A percentile compares a stretch with the other conserved stretches of the same genome.
These are phyloP conservation scores for Aspergillus tanneri DNA, from an alignment of 2,329 filamentous ascomycete genomes.

Conservation along the genomic window DNA sequence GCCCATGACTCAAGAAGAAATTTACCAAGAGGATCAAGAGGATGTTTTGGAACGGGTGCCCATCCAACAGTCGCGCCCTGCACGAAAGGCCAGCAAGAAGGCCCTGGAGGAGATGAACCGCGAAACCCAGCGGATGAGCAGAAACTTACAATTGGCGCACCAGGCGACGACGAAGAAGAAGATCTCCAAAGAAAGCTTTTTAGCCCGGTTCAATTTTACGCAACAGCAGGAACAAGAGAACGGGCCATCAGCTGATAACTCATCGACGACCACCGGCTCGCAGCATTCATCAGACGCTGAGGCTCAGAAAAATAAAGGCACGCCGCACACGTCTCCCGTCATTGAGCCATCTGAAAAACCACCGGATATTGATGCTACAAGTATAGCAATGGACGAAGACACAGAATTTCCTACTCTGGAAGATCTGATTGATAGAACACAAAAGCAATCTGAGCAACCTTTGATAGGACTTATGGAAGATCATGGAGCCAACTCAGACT, in stretches of 20 bases:
- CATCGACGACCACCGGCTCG: slow-evolving; percentile 53
- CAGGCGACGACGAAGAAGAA: slow-evolving; percentile 90
- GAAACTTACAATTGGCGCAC: slow-evolving; percentile 88
- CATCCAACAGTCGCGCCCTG: slow-evolving; percentile 66
- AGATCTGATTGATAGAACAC: slow-evolving; percentile 32
- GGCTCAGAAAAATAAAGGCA: slow-evolving; percentile 51
- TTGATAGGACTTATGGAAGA: slow-evolving; percentile 9
- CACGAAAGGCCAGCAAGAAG: slow-evolving; percentile 87
- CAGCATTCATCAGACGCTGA: slow-evolving; percentile 45
- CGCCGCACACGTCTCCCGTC: slow-evolving; percentile 69
- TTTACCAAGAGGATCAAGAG: slow-evolving; percentile 59
- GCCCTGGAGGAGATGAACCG: slow-evolving; percentile 91
- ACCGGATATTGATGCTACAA: not conserved
- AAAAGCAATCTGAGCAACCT: slow-evolving; percentile 17
- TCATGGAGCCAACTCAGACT: slow-evolving; percentile 21
- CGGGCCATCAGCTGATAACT: slow-evolving; percentile 29
- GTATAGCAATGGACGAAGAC: slow-evolving; percentile 3
- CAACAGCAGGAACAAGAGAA: slow-evolving; percentile 37
- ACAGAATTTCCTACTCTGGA: slow-evolving; percentile 43
- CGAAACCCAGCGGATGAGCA: slow-evolving; percentile 86
- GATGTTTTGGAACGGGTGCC: slow-evolving; percentile 66
- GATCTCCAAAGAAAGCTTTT: slow-evolving; percentile 76
- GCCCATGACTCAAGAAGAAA: no score
- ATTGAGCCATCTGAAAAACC: slow-evolving; percentile 24
- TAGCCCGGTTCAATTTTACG: slow-evolving; percentile 79